Percentiles rank a stretch among this genome's conserved stretches.
Conservation (phyloP, 2,329 filamentous ascomycete genomes). For the Xylariales sp. region DNA sequence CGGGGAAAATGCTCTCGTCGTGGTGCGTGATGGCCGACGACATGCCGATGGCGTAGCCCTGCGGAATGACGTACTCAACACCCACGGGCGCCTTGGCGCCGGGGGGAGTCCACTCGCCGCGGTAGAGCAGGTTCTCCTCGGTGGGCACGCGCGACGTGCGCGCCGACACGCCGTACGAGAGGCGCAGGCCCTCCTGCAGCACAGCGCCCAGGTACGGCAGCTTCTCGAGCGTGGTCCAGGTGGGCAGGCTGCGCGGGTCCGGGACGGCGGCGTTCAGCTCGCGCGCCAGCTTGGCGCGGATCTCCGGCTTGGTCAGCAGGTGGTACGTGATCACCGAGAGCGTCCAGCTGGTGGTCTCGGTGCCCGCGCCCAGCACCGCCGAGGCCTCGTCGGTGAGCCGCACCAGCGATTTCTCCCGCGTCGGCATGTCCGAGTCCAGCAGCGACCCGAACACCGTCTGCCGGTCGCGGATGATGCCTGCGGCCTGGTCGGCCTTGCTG, state of each 20-base stretch:
- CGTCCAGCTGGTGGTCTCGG: slow-evolving; percentile 24
- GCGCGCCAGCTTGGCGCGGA: slow-evolving; percentile 20
- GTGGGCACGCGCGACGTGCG: slow-evolving; percentile 21
- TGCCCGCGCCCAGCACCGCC: slow-evolving; percentile 22
- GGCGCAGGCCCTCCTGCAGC: slow-evolving; percentile 31
- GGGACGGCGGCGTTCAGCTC: slow-evolving; percentile 22
- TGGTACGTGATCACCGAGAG: slow-evolving; percentile 30
- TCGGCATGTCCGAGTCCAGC: slow-evolving; percentile 11
- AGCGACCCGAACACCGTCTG: slow-evolving; percentile 17
- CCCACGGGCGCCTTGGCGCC: slow-evolving; percentile 4
- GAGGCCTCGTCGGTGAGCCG: slow-evolving; percentile 14
- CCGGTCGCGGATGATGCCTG: slow-evolving; percentile 10
- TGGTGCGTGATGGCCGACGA: slow-evolving; percentile 32
- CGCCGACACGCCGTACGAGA: slow-evolving; percentile 24
- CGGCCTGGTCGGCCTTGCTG: slow-evolving; percentile 10
- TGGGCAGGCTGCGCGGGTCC: slow-evolving; percentile 19
- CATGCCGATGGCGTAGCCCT: slow-evolving; percentile 32
- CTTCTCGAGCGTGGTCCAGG: slow-evolving; percentile 27
- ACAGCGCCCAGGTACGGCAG: slow-evolving; percentile 32
- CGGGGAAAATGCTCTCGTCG: slow-evolving; percentile 29
- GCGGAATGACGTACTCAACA: slow-evolving; percentile 27
- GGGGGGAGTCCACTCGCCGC: slow-evolving; percentile 17
- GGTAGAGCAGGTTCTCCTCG: slow-evolving; percentile 25
- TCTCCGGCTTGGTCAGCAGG: slow-evolving; percentile 26
- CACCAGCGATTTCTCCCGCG: slow-evolving; percentile 10